Base-by-base conservation (phyloP, 2,329 filamentous ascomycete species). In the Cryphonectria carpinicola region DNA sequence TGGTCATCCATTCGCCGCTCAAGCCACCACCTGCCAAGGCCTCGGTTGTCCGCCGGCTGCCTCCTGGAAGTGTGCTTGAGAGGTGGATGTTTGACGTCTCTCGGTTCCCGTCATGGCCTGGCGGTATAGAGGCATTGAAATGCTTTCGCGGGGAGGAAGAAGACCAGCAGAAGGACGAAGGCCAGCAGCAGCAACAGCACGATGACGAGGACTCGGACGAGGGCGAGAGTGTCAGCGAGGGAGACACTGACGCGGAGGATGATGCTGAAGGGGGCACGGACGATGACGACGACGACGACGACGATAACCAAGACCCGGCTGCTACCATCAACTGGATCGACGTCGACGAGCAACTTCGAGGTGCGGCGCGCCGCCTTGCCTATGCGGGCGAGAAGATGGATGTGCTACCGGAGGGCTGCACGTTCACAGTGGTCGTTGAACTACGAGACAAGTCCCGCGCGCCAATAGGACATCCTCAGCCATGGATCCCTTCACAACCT, bases 381-480 rank as follows among this genome's bases (percentile, higher is more conserved):
- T 86, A 89, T 71, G 85, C 87, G 3, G 88, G 85, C 11, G 85
- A 89, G 72, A 85, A 82, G 69, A 83, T 93, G 73, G 81, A 79
- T 0, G 80, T 84, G 0, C 78, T 94, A 32, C 91, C 92, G 0
- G 80, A 84, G 1, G 86, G 87, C 1, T 94, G 92, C 78, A 92
- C 91, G 0, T 95, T 93, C 79, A 93, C 92, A 0, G 79, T 95
- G n/a, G 91, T 90, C 0, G 86, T 95, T 56, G 93, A 95, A 79
- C 78, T 95, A 73, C 88, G 87, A 54, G 87, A 91, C 32, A 84
- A 89, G 56, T 84, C 84, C 0, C 80, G 85, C 14, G 84, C 87
- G 13, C 89, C 89, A 0, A 88, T 90, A 72, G 85, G 84, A 68
- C 85, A 90, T 75, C 87, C 88, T 0, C 88, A 90, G 77, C 82